Evolutionary conservation across 2,329 filamentous ascomycete species (phyloP).

Genomic region (Clarireedia monteithiana): DNA sequence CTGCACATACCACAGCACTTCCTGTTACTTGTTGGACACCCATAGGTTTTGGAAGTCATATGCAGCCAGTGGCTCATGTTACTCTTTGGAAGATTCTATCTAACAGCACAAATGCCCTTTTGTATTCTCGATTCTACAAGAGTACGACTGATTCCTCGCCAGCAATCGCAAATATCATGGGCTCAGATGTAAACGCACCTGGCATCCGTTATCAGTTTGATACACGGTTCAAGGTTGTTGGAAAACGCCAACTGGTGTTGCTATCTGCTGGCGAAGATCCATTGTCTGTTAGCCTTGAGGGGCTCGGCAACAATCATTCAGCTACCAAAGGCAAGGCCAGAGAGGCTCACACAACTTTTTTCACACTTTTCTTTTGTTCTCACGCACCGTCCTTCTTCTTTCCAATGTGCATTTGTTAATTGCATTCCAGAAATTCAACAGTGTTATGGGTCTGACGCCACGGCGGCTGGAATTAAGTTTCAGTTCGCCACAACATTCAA

Average conservation of each 20-base stretch:
- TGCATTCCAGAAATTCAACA: constrained; percentile 3
- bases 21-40: background rate
- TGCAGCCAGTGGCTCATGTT: background rate
- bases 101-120: background rate
- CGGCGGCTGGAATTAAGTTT: constrained; percentile 33
- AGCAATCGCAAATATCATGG: constrained; percentile 19
- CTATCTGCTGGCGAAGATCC: constrained; percentile 38
- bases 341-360: background rate
- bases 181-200: constrained; percentile 18
- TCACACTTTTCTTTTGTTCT: background rate
- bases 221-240: constrained; percentile 40
- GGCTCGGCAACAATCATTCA: constrained; percentile 1
- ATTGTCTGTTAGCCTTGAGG: constrained; percentile 18
- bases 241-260: constrained; percentile 39
- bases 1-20: background rate
- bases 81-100: background rate
- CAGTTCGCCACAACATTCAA: constrained; percentile 28
- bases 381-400: background rate
- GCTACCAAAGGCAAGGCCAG: background rate
- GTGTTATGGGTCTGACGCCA: constrained; percentile 38
- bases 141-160: background rate
- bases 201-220: constrained; percentile 18
- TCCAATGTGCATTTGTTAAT: constrained; percentile 8
- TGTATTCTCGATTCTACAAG: too few species aligned
- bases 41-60: background rate